Conservation (phyloP, 352 stramenopile species). For the Peronospora tabacina region DNA sequence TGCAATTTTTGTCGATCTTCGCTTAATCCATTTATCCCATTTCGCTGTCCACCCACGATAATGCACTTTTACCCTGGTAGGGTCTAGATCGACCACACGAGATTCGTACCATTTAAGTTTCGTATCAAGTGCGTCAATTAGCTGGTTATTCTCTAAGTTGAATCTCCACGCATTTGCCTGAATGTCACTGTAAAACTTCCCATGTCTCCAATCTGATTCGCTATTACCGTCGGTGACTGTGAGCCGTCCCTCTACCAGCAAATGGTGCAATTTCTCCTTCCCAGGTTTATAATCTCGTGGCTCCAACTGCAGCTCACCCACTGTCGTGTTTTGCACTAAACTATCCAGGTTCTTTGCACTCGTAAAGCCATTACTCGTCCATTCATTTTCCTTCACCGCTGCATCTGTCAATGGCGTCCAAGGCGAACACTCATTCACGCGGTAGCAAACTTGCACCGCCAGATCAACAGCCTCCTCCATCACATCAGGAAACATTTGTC, state of each 20-base stretch:
- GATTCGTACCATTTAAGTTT: slow-evolving; percentile 80
- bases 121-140: slow-evolving; percentile 71
- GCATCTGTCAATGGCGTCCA: slow-evolving; percentile 41
- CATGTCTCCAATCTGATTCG: slow-evolving; percentile 37
- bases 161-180: slow-evolving; percentile 54
- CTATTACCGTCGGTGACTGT: not conserved
- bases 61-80: slow-evolving; percentile 81
- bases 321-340: slow-evolving; percentile 19
- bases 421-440: slow-evolving; percentile 26
- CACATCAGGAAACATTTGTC: slow-evolving; percentile 37
- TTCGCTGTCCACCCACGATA: slow-evolving; percentile 95
- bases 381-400: slow-evolving; percentile 9
- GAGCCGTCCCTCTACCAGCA: slow-evolving; percentile 54
- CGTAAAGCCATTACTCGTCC: slow-evolving; percentile 16
- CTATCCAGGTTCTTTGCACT: slow-evolving; percentile 5
- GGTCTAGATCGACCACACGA: slow-evolving; percentile 37
- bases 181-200: slow-evolving; percentile 60
- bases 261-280: slow-evolving; percentile 50
- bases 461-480: slow-evolving; percentile 20
- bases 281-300: slow-evolving; percentile 44
- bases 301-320: slow-evolving; percentile 52
- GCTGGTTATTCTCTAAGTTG: slow-evolving; percentile 38
- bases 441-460: slow-evolving; percentile 47
- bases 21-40: slow-evolving; percentile 95
- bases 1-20: slow-evolving; percentile 81